Conservation (phyloP, 148 eudicot genomes). For the Tetragonia tetragonoides region DNA sequence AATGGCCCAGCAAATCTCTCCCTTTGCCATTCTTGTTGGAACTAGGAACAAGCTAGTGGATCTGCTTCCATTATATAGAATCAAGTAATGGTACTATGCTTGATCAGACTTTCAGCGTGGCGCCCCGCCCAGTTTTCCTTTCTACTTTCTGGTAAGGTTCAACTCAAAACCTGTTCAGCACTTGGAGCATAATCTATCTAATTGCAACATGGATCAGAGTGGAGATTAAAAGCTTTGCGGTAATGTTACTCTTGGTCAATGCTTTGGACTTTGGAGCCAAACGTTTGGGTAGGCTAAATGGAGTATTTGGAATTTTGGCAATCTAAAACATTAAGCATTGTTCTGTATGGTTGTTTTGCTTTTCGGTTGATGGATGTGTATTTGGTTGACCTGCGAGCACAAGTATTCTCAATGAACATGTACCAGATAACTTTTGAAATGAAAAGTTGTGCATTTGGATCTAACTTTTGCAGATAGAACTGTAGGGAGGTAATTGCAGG, state of each 20-base stretch:
- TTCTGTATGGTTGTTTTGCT: not conserved
- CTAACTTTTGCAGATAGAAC: not conserved
- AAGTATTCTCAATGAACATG: conserved; percentile 1
- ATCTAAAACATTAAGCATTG: no score
- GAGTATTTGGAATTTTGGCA: not conserved
- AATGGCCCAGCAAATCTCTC: not conserved
- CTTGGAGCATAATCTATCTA: not conserved
- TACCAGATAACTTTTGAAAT: conserved; percentile 17
- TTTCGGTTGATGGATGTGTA: not conserved
- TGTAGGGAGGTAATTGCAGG: not conserved
- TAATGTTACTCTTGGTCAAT: conserved; percentile 22
- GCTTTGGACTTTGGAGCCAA: conserved; percentile 3
- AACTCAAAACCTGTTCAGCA: not conserved
- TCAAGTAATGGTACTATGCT: not conserved
- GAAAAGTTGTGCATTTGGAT: conserved; percentile 9
- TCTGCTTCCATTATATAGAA: conserved; percentile 11
- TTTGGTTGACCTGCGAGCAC: not conserved
- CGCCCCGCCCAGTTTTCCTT: not conserved
- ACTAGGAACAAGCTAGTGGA: conserved; percentile 12
- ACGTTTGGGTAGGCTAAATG: not conserved
- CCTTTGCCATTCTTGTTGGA: conserved; percentile 14
- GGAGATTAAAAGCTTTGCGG: not conserved
- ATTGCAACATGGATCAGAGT: not conserved
- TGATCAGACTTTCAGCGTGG: conserved; percentile 5
- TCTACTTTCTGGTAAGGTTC: conserved; percentile 19